Conservation (phyloP, 331 rosid genomes). For the Pyrus hybrid region DNA sequence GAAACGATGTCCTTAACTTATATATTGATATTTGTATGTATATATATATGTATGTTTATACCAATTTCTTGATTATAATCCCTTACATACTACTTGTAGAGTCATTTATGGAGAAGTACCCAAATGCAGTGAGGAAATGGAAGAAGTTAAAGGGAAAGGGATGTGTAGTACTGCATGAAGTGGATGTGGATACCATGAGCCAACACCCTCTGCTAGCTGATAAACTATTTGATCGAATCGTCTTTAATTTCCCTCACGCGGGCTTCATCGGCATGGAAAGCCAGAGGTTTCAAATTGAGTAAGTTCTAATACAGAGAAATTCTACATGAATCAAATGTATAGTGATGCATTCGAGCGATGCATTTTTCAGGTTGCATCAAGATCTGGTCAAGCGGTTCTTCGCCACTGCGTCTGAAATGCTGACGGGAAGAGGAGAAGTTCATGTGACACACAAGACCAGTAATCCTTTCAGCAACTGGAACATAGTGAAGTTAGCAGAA, state of each 20-base stretch:
- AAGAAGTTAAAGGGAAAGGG: neutral
- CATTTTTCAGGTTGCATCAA: slow-evolving; percentile 10
- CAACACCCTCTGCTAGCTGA: neutral
- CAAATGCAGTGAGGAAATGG: neutral
- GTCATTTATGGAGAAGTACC: neutral
- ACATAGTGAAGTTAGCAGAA: slow-evolving; percentile 12
- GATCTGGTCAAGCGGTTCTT: slow-evolving; percentile 12
- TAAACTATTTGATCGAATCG: slow-evolving; percentile 10
- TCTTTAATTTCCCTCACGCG: slow-evolving; percentile 28
- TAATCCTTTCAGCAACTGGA: slow-evolving; percentile 19
- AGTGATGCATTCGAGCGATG: neutral
- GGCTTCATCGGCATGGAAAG: neutral
- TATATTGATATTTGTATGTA: no score
- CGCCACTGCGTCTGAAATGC: slow-evolving; percentile 1
- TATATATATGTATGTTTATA: neutral
- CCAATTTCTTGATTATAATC: neutral
- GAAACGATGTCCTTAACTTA: no score
- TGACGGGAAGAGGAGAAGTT: slow-evolving; percentile 20
- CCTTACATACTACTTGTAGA: neutral
- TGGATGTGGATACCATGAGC: slow-evolving; percentile 16
- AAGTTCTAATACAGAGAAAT: neutral
- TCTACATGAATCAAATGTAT: neutral
- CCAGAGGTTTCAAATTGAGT: neutral
- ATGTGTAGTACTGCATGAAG: slow-evolving; percentile 1
- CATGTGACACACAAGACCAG: slow-evolving; percentile 31